These are phyloP conservation scores for Pholiota molesta DNA, from an alignment of 768 basidiomycete species.

Conservation along the genomic window DNA sequence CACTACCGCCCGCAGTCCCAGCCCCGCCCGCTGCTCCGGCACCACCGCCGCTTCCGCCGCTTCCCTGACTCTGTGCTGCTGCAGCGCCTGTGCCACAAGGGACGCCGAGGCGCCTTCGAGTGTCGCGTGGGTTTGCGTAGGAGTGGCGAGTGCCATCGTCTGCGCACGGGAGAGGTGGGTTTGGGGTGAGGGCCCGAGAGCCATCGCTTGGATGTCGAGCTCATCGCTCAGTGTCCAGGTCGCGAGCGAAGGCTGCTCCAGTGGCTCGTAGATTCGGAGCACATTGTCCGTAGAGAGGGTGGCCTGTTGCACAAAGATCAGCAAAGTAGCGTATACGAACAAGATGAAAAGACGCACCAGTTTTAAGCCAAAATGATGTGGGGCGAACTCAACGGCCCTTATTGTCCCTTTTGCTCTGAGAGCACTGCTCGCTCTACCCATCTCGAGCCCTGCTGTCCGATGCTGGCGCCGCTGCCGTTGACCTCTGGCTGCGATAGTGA, in stretches of 20 bases:
- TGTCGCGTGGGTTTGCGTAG: slow-evolving; percentile 62
- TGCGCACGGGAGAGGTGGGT: slow-evolving; percentile 47
- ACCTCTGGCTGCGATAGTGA: slow-evolving; percentile 24
- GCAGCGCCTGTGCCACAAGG: slow-evolving; percentile 65
- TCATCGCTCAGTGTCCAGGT: slow-evolving; percentile 79
- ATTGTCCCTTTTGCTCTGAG: slow-evolving; percentile 88
- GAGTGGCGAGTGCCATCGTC: slow-evolving; percentile 67
- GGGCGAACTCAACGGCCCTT: slow-evolving; percentile 84
- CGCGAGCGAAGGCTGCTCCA: slow-evolving; percentile 74
- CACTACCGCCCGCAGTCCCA: neutral
- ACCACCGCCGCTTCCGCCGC: neutral
- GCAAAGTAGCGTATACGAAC: neutral
- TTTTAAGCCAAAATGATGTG: slow-evolving; percentile 86
- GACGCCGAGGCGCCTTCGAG: slow-evolving; percentile 61
- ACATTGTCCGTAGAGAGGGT: slow-evolving; percentile 87
- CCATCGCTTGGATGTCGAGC: slow-evolving; percentile 68
- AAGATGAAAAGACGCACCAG: slow-evolving; percentile 63
- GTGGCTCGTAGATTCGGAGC: slow-evolving; percentile 88
- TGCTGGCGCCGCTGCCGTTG: slow-evolving; percentile 23
- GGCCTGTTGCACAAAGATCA: slow-evolving; percentile 53
- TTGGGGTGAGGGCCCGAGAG: slow-evolving; percentile 40
- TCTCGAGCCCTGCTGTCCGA: slow-evolving; percentile 38
- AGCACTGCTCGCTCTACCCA: slow-evolving; percentile 80
- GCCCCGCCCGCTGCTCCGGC: neutral
- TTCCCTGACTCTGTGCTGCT: slow-evolving; percentile 37